These are phyloP conservation scores for Calonectria montana DNA, from an alignment of 2,329 filamentous ascomycete genomes.

Conservation along the genomic window DNA sequence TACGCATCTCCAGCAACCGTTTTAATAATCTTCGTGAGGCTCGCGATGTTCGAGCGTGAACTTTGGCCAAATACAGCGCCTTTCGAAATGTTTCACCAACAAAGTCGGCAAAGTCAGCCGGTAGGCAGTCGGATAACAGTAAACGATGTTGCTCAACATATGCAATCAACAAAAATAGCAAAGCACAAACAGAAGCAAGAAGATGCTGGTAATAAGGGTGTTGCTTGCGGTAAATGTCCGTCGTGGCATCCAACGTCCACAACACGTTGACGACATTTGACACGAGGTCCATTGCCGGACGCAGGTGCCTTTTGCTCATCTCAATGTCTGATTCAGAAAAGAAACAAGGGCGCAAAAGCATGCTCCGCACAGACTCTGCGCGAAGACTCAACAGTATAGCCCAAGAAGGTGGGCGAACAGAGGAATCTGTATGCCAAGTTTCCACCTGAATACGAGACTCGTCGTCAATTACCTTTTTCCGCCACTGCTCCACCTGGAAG, in stretches of 20 bases:
- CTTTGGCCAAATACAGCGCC: neutral
- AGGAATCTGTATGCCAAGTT: neutral
- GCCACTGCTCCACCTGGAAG: conserved; percentile 45
- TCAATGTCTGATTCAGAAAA: neutral
- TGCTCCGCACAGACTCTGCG: neutral
- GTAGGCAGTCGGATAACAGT: neutral
- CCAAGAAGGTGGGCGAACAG: neutral
- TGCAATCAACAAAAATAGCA: neutral
- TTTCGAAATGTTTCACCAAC: conserved; percentile 2
- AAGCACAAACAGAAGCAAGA: neutral
- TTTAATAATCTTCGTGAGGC: neutral
- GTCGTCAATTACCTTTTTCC: conserved; percentile 36
- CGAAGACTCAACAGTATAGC: neutral
- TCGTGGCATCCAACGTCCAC: neutral
- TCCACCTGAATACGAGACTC: conserved; percentile 1
- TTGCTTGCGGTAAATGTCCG: conserved; percentile 14
- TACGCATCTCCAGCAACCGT: neutral
- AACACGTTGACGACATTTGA: neutral
- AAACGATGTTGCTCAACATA: neutral
- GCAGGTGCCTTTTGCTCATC: neutral
- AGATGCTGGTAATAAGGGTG: conserved; percentile 16
- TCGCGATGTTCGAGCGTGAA: neutral
- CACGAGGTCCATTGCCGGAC: neutral
- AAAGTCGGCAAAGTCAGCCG: neutral
- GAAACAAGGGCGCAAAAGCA: neutral